phyloP scores from a whole-genome alignment of 139 green algal genomes.

The Chlorella sp. region DNA sequence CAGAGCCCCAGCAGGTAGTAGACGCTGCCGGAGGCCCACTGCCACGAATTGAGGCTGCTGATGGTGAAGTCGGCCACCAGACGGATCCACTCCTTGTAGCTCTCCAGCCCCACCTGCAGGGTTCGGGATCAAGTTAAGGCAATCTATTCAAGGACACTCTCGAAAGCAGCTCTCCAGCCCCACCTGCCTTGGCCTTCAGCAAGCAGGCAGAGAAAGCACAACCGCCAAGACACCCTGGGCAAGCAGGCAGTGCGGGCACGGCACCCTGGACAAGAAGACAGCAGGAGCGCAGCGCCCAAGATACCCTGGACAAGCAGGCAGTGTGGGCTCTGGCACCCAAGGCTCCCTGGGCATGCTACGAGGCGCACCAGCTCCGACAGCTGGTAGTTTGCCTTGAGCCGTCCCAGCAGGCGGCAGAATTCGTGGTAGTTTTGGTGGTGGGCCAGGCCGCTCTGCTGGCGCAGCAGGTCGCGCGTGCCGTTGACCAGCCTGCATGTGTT shows the following conservation, averaged over 20 bases:
- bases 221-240: too few species aligned
- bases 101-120: conserved; percentile 52
- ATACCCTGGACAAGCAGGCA: background rate
- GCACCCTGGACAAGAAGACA: background rate
- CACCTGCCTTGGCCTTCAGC: too few species aligned
- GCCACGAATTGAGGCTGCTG: conserved; percentile 80
- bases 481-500: conserved; percentile 48
- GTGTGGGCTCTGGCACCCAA: background rate
- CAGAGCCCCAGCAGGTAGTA: conserved; percentile 96
- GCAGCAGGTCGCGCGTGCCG: conserved; percentile 77
- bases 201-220: too few species aligned
- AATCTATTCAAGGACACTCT: too few species aligned
- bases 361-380: conserved; percentile 83
- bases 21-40: conserved; percentile 81
- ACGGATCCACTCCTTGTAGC: conserved; percentile 95
- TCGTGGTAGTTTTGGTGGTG: conserved; percentile 98
- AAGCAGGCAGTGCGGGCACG: background rate
- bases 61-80: conserved; percentile 94
- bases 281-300: too few species aligned
- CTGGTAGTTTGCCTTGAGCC: conserved; percentile 99
- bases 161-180: too few species aligned
- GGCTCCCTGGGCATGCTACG: too few species aligned
- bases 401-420: conserved; percentile 93
- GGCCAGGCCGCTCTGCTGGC: conserved; percentile 73
- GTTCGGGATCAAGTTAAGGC: too few species aligned